phyloP scores from a whole-genome alignment of 2,329 filamentous ascomycete genomes.

The Penicillium sp. region DNA sequence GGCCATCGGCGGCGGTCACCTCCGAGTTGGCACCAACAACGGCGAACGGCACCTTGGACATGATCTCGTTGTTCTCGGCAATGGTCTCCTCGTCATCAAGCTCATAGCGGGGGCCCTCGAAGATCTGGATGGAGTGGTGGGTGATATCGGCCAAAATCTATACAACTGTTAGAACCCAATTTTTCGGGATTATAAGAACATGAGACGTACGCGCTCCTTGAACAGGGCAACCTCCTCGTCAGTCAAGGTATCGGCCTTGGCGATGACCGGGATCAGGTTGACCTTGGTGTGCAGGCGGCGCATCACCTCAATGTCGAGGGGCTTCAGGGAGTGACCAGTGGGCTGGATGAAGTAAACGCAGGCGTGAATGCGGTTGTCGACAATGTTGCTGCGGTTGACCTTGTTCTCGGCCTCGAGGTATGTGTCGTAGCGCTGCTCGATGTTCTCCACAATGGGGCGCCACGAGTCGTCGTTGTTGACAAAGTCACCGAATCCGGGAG shows the following conservation, averaged over 20 bases:
- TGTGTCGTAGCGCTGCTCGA: conserved; percentile 97
- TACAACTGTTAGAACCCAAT: neutral
- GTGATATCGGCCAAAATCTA: conserved; percentile 97
- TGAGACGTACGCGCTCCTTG: conserved; percentile 81
- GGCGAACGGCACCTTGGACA: conserved; percentile 99
- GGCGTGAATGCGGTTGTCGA: conserved; percentile 97
- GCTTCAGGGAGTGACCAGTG: conserved; percentile 97
- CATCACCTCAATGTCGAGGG: conserved; percentile 98
- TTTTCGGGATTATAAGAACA: neutral
- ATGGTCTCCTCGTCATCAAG: conserved; percentile 99
- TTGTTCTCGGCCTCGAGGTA: conserved; percentile 99
- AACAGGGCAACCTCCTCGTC: conserved; percentile 93
- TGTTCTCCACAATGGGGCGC: conserved; percentile 99
- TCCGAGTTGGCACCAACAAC: conserved; percentile 97
- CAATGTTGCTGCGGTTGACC: conserved; percentile 99
- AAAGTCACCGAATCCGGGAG: conserved; percentile 96
- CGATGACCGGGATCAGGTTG: conserved; percentile 98
- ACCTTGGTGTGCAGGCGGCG: conserved; percentile 99
- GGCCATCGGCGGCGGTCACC: conserved; percentile 85
- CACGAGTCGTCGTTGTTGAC: conserved; percentile 99
- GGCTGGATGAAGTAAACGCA: conserved; percentile 99
- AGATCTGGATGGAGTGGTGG: conserved; percentile 97
- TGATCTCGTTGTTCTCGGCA: conserved; percentile 99
- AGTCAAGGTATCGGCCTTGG: conserved; percentile 96
- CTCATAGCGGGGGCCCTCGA: conserved; percentile 97